These are phyloP conservation scores for Coleophoma crateriformis DNA, from an alignment of 2,329 filamentous ascomycete genomes.

Conservation along the genomic window DNA sequence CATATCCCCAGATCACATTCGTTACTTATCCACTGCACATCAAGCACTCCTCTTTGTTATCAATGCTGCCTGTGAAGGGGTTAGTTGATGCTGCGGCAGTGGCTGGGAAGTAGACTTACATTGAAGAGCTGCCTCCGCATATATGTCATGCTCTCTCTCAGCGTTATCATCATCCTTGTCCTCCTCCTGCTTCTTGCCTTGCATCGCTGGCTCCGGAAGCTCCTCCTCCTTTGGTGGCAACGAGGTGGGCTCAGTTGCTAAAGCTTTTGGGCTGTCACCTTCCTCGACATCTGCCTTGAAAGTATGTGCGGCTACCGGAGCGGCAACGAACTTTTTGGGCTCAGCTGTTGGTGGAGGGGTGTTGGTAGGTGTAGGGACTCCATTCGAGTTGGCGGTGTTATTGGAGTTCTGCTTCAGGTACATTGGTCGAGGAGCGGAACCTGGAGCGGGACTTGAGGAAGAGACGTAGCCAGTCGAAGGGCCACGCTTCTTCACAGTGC, in stretches of 20 bases:
- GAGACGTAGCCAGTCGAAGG: conserved; percentile 35
- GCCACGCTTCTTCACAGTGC: conserved; percentile 63
- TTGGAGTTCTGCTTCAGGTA: conserved; percentile 50
- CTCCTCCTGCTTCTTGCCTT: conserved; percentile 60
- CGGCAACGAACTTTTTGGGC: conserved; percentile 28
- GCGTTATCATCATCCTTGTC: conserved; percentile 65
- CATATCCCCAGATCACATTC: conserved; percentile 8
- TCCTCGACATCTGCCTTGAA: conserved; percentile 77
- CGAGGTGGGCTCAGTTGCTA: conserved; percentile 63
- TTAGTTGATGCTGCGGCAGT: conserved; percentile 21
- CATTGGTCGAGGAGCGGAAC: conserved; percentile 59
- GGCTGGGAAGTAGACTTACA: conserved; percentile 53
- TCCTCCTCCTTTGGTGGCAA: conserved; percentile 60
- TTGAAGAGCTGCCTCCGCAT: conserved; percentile 82
- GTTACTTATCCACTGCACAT: conserved; percentile 85
- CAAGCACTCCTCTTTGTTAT: conserved; percentile 88
- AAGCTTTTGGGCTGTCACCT: conserved; percentile 71
- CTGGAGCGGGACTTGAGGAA: conserved; percentile 44
- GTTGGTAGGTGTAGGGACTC: conserved; percentile 62
- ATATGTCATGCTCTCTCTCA: conserved; percentile 84
- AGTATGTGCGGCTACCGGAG: conserved; percentile 53
- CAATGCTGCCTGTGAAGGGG: conserved; percentile 68
- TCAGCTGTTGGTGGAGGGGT: conserved; percentile 55
- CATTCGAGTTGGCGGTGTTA: conserved; percentile 42
- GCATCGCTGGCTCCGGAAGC: conserved; percentile 50